phyloP scores from a whole-genome alignment of 345 rosid genomes.

The Eucalyptus marginata region DNA sequence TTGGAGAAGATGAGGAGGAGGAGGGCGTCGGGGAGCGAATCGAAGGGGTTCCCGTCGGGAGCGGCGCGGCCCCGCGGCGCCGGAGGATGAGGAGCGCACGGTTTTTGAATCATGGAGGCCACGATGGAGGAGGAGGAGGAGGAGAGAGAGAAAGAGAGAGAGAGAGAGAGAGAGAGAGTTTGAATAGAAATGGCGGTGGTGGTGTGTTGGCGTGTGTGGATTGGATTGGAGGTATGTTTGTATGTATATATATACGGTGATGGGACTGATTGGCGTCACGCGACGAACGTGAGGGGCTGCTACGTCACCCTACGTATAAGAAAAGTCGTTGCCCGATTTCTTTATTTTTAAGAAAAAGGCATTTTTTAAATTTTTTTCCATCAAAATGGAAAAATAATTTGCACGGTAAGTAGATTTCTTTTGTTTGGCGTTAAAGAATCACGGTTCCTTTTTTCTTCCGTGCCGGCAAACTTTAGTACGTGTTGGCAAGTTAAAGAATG shows the following conservation, averaged over 20 bases:
- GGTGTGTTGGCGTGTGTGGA: not conserved
- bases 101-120: not conserved
- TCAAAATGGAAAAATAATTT: not conserved
- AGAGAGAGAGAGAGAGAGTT: not conserved
- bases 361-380: not conserved
- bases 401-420: not conserved
- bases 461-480: not conserved
- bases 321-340: not conserved
- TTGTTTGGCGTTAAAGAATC: not conserved
- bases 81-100: not conserved
- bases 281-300: not conserved
- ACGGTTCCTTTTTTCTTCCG: not conserved
- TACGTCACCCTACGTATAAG: not conserved
- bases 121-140: not conserved
- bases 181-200: not conserved
- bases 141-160: not conserved
- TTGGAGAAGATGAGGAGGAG: not conserved
- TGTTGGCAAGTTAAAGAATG: not conserved
- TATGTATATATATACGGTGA: not conserved
- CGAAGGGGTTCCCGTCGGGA: not conserved
- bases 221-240: not conserved
- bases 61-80: not conserved
- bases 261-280: not conserved
- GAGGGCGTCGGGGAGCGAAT: not conserved
- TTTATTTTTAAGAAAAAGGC: too few species aligned